A percentile compares a stretch with the other conserved stretches of the same genome.
Conservation (phyloP, 2,329 filamentous ascomycete species). For the Didymella pomorum region DNA sequence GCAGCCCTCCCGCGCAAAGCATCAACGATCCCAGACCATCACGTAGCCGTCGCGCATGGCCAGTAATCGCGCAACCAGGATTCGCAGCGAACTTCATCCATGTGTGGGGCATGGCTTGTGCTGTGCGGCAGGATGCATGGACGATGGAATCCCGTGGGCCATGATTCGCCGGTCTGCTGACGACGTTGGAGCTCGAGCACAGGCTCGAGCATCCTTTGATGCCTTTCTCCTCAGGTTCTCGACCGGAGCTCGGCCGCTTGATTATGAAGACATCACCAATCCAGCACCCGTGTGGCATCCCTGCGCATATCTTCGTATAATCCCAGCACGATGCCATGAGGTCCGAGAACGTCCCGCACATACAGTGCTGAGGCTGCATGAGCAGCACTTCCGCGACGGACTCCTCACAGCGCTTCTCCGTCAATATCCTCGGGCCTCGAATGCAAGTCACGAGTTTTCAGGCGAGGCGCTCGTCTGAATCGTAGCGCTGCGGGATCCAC, state of each 20-base stretch:
- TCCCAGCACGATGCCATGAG: neutral
- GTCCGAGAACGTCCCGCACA: neutral
- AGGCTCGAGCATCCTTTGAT: constrained; percentile 7
- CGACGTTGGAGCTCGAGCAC: constrained; percentile 7
- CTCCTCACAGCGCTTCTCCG: neutral
- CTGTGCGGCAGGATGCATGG: constrained; percentile 13
- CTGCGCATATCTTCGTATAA: constrained; percentile 8
- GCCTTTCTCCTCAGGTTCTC: constrained; percentile 12
- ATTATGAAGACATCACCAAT: constrained; percentile 49
- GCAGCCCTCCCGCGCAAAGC: neutral
- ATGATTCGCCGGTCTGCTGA: constrained; percentile 4
- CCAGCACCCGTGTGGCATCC: constrained; percentile 12
- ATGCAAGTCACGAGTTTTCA: neutral
- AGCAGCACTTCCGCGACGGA: neutral
- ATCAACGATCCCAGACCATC: neutral
- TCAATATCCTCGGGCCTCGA: neutral
- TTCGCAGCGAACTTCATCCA: constrained; percentile 2
- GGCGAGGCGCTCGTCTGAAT: neutral
- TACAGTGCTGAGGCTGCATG: too few species aligned
- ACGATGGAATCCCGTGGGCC: neutral
- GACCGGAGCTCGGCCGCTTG: constrained; percentile 14
- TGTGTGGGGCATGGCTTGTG: constrained; percentile 19
- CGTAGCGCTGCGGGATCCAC: neutral
- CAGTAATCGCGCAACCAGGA: neutral
- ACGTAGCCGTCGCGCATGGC: neutral